These are phyloP conservation scores for Chrysochromulina parva DNA, from an alignment of 78 protist genomes.

Conservation along the genomic window DNA sequence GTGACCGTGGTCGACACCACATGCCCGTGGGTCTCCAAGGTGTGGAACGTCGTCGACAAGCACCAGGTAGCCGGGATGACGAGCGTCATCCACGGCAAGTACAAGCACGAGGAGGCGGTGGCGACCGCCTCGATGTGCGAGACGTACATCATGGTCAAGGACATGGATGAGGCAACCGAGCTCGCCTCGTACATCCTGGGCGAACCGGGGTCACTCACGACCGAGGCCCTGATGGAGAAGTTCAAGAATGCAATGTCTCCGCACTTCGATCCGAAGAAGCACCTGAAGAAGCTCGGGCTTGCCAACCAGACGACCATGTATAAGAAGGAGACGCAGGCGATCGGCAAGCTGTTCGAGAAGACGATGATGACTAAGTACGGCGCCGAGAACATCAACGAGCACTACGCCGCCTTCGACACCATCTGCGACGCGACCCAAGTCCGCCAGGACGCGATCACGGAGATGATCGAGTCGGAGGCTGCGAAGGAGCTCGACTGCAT, in stretches of 20 bases:
- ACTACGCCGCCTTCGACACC: constrained; percentile 50
- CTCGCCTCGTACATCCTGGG: constrained; percentile 43
- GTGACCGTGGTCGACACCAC: constrained; percentile 55
- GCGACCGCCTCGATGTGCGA: constrained; percentile 49
- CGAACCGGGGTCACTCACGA: not conserved
- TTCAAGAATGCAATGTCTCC: constrained; percentile 44
- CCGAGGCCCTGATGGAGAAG: constrained; percentile 34
- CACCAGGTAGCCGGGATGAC: constrained; percentile 26
- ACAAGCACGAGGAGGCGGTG: constrained; percentile 36
- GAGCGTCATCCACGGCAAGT: constrained; percentile 56
- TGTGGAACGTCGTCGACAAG: constrained; percentile 50
- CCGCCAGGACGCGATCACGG: constrained; percentile 18
- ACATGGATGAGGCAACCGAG: constrained; percentile 51
- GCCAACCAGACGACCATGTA: constrained; percentile 68
- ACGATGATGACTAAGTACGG: constrained; percentile 46
- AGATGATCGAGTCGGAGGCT: not conserved
- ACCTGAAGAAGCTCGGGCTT: constrained; percentile 37
- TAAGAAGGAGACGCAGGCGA: constrained; percentile 60
- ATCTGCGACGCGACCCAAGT: constrained; percentile 65
- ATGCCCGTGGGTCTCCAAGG: constrained; percentile 65
- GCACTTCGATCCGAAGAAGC: constrained; percentile 49
- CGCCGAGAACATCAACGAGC: constrained; percentile 31
- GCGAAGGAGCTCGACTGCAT: constrained; percentile 8
- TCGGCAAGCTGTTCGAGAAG: constrained; percentile 50
- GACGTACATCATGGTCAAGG: constrained; percentile 37